Evolutionary conservation across 768 basidiomycete genomes (phyloP).

Genomic region (Tylopilus felleus): DNA sequence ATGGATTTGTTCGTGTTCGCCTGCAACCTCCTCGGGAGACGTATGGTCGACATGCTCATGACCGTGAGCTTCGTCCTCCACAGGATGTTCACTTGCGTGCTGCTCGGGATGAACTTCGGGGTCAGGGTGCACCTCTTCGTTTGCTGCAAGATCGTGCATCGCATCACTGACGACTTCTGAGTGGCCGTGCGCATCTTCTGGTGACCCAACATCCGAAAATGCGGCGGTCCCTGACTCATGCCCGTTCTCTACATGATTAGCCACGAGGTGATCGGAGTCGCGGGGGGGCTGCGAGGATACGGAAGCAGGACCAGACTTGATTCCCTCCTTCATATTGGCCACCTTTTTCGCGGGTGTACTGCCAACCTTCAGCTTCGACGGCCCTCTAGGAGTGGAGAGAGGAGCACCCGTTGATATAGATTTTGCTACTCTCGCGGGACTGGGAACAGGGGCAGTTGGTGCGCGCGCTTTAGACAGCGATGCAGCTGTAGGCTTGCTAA

Average conservation of each 20-base stretch:
- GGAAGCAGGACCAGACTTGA: slow-evolving; percentile 15
- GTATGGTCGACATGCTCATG: slow-evolving; percentile 5
- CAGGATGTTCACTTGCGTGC: not conserved
- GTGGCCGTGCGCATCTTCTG: slow-evolving; percentile 17
- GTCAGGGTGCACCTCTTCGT: slow-evolving; percentile 9
- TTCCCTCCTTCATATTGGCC: slow-evolving; percentile 18
- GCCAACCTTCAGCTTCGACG: slow-evolving; percentile 27
- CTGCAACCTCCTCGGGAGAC: slow-evolving; percentile 5
- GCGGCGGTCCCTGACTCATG: slow-evolving; percentile 19
- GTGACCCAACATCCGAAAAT: slow-evolving; percentile 15
- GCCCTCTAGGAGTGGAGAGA: slow-evolving; percentile 25
- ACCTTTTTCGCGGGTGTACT: slow-evolving; percentile 26
- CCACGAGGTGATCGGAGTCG: slow-evolving; percentile 18
- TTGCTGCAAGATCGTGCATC: slow-evolving; percentile 8
- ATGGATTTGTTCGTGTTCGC: slow-evolving; percentile 6
- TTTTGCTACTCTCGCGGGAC: slow-evolving; percentile 28
- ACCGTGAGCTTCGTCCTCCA: slow-evolving; percentile 7
- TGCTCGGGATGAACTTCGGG: slow-evolving; percentile 14
- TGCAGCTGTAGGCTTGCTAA: slow-evolving; percentile 82
- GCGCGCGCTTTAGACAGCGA: slow-evolving; percentile 61
- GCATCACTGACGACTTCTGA: slow-evolving; percentile 12
- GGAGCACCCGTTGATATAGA: slow-evolving; percentile 30
- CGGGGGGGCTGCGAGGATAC: slow-evolving; percentile 25
- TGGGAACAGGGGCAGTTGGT: slow-evolving; percentile 14
- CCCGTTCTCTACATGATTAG: slow-evolving; percentile 25